Evolutionary conservation across 140 eudicot species (phyloP).

Genomic region (Senecio squalidus): DNA sequence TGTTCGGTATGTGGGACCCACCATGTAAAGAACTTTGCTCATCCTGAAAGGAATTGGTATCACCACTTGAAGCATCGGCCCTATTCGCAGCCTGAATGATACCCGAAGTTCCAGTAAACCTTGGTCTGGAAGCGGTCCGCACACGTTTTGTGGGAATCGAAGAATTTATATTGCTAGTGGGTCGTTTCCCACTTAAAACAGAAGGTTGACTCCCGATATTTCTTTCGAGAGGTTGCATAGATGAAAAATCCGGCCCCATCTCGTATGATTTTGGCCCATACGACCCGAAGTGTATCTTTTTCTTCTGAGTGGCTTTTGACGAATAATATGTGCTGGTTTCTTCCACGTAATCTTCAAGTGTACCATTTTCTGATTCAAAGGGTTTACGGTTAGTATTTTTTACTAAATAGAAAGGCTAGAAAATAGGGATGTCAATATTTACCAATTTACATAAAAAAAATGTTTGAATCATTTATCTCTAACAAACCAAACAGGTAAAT

Average conservation of each 20-base stretch:
- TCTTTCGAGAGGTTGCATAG: conserved; percentile 49
- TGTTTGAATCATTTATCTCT: no score
- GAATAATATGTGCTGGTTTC: conserved; percentile 66
- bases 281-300: conserved; percentile 41
- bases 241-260: conserved; percentile 37
- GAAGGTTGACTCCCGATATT: conserved; percentile 51
- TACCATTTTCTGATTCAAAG: conserved; percentile 47
- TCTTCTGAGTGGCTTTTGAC: conserved; percentile 49
- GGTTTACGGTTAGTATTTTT: conserved; percentile 21
- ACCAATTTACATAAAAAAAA: neutral
- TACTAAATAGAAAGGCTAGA: neutral
- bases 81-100: conserved; percentile 46
- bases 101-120: conserved; percentile 64
- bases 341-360: conserved; percentile 77
- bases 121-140: conserved; percentile 83
- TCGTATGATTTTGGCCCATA: conserved; percentile 48
- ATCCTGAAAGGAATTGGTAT: conserved; percentile 92
- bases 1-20: conserved; percentile 43
- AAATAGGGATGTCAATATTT: neutral
- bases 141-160: conserved; percentile 87
- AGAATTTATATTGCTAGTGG: conserved; percentile 54
- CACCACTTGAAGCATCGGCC: conserved; percentile 91
- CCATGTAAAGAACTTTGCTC: conserved; percentile 70
- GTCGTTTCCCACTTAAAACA: conserved; percentile 53
- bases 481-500: no score